These are phyloP conservation scores for Lycium ferocissimum DNA, from an alignment of 257 asterid species.

Conservation along the genomic window DNA sequence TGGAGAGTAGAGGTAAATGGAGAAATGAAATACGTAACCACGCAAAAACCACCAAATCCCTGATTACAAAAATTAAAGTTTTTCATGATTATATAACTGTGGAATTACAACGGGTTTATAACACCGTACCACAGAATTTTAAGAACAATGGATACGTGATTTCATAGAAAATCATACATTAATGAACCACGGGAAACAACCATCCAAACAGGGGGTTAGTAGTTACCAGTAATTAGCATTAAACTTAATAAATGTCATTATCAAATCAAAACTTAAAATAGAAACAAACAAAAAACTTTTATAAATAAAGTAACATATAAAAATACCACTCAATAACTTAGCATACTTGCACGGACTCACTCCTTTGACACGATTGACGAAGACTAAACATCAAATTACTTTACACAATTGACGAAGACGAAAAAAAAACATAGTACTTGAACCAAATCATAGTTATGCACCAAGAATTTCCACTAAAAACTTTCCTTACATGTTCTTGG, in stretches of 20 bases:
- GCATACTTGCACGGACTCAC: neutral
- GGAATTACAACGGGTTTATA: too few relatives aligned
- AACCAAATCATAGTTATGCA: slow-evolving; percentile 14
- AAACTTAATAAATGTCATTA: neutral
- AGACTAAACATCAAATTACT: slow-evolving; percentile 1
- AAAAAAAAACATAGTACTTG: neutral
- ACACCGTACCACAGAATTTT: too few relatives aligned
- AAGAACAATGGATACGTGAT: too few relatives aligned
- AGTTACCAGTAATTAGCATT: neutral
- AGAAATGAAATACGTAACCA: too few relatives aligned
- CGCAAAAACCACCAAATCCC: too few relatives aligned
- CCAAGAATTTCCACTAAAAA: slow-evolving; percentile 26
- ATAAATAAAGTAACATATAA: neutral
- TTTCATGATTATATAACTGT: too few relatives aligned
- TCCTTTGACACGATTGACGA: neutral
- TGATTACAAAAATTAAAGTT: too few relatives aligned
- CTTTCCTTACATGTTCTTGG: neutral
- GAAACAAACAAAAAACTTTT: neutral
- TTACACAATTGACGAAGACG: neutral
- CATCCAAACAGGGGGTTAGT: too few relatives aligned
- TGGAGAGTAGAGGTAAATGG: too few relatives aligned
- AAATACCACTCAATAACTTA: neutral
- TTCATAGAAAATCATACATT: too few relatives aligned
- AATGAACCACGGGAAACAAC: too few relatives aligned
- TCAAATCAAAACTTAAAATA: neutral